phyloP scores from a whole-genome alignment of 257 asterid species.

The Salvia rosmarinus region DNA sequence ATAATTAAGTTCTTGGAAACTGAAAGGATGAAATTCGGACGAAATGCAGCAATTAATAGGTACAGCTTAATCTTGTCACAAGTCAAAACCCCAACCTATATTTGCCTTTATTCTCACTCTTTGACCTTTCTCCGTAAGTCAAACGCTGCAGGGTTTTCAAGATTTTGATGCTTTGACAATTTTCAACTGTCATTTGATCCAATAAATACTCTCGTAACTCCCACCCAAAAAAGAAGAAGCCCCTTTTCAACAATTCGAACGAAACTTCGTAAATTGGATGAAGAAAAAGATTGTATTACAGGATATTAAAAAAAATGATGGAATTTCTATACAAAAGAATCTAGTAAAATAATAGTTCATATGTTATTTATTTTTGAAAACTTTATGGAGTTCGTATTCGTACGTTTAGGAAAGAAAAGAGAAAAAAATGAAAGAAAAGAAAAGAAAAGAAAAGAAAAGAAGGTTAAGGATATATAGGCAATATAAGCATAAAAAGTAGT shows the following conservation, averaged over 20 bases:
- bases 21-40: neutral
- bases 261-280: neutral
- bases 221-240: neutral
- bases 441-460: no score
- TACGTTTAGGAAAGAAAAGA: no score
- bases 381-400: no score
- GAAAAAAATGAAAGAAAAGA: no score
- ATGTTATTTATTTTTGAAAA: no score
- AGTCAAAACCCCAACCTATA: conserved; percentile 1
- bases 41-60: neutral
- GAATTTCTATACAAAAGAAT: neutral
- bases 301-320: neutral
- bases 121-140: neutral
- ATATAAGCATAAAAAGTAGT: no score
- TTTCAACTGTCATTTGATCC: neutral
- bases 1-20: neutral
- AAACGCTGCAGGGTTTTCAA: conserved; percentile 7
- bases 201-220: conserved; percentile 3
- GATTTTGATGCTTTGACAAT: conserved; percentile 1
- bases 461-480: no score
- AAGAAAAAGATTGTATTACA: neutral
- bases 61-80: neutral
- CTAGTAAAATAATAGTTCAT: no score
- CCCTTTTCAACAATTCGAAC: neutral
- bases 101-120: neutral